Conservation (phyloP, 768 basidiomycete species). For the Mycena alexandri region DNA sequence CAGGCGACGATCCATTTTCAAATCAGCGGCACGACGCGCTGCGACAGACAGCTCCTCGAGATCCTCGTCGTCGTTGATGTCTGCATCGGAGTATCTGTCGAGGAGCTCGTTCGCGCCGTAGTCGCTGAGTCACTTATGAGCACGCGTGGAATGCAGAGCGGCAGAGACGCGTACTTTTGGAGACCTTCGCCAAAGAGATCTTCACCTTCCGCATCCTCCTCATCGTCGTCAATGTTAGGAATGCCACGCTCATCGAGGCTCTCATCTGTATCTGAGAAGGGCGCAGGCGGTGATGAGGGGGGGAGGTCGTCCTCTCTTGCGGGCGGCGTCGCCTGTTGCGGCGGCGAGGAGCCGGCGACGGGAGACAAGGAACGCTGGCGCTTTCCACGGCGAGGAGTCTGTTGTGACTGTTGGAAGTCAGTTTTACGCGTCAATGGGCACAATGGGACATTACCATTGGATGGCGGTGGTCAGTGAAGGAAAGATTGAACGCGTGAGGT, state of each 20-base stretch:
- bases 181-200: constrained; percentile 91
- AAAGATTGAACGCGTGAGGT: no score
- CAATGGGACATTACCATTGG: constrained; percentile 19
- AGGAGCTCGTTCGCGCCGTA: constrained; percentile 87
- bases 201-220: constrained; percentile 85
- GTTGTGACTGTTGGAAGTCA: constrained; percentile 46
- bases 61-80: constrained; percentile 86
- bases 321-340: constrained; percentile 56
- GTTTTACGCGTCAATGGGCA: constrained; percentile 32
- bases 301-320: constrained; percentile 82
- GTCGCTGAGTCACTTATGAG: constrained; percentile 64
- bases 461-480: background rate
- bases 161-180: constrained; percentile 66
- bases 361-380: constrained; percentile 72
- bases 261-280: constrained; percentile 91
- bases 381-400: constrained; percentile 68
- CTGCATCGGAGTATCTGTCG: constrained; percentile 90
- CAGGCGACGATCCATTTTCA: constrained; percentile 90
- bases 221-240: constrained; percentile 74
- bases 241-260: constrained; percentile 78
- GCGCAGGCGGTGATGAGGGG: constrained; percentile 85
- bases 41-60: constrained; percentile 74
- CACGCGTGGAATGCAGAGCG: constrained; percentile 18
- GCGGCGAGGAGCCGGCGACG: constrained; percentile 62
- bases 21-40: constrained; percentile 86